Base-by-base conservation (phyloP, 2,329 filamentous ascomycete genomes). In the Reticulascus tulasneorum region DNA sequence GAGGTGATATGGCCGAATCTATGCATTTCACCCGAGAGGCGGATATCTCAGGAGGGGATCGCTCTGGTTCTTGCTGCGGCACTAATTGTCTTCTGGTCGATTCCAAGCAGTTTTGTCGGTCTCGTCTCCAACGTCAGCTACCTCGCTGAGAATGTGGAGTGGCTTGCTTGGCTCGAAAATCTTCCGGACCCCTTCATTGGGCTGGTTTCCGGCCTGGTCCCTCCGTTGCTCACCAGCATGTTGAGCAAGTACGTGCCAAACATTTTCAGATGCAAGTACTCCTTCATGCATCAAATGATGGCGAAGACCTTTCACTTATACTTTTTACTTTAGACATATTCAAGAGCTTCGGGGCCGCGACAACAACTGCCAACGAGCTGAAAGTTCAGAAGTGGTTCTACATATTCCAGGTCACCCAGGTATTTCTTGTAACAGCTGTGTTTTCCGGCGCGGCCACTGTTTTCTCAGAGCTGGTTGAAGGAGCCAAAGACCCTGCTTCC, bases 401-500 rank as follows among this genome's bases (percentile, higher is more conserved):
- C 25, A 27, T 27, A 8, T 27, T 27, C 25, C 25, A 27, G 25
- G n/a, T 27, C n/a, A n/a, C 17, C 12, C 25, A 27, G 25, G 25
- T 27, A 16, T 27, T 27, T 16, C 25, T 27, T 16, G 17, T 27
- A n/a, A n/a, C n/a, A 7, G 17, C 25, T 16, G 12, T 27, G n/a
- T 13, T 16, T 6, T n/a, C 13, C 25, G 17, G n/a, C n/a, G 54
- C 55, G 4, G 50, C 54, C 9, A 47, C 54, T 18, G 50, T 58
- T 9, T 47, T 44, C 6, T 45, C 48, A 4, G 45, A 55, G 35
- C 38, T 58, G 6, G 33, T n/a, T n/a, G n/a, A n/a, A n/a, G n/a
- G n/a, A n/a, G n/a, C 53, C n/a, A 39, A 52, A 39, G 40, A 59
- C 20, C 54, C 53, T 9, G 47, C 46, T 4, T 44, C 48, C 8